Evolutionary conservation across 257 asterid genomes (phyloP).

Genomic region (Solanum chmielewskii): DNA sequence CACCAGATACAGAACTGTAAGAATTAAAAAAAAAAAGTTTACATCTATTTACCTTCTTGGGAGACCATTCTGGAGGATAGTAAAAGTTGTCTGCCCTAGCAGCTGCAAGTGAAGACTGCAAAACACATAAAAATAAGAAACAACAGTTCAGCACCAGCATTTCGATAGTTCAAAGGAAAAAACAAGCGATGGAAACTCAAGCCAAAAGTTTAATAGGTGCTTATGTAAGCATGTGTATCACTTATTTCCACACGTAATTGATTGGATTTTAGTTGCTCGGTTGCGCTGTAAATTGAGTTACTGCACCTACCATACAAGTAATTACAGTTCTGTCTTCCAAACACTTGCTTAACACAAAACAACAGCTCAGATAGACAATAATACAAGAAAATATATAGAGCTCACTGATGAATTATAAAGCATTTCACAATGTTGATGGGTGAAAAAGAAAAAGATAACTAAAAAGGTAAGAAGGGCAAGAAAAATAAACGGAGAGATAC

Average conservation of each 20-base stretch:
- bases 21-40: not conserved
- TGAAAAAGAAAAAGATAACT: not conserved
- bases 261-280: too few species aligned
- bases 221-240: too few species aligned
- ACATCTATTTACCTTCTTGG: slow-evolving; percentile 60
- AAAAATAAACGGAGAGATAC: not conserved
- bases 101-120: slow-evolving; percentile 96
- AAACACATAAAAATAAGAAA: slow-evolving; percentile 13
- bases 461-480: not conserved
- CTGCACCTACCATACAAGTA: not conserved
- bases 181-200: not conserved
- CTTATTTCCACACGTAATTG: too few species aligned
- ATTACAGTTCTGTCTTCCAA: not conserved
- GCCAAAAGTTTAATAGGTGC: not conserved
- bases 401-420: not conserved
- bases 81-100: slow-evolving; percentile 98
- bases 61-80: slow-evolving; percentile 99
- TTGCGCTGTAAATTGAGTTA: not conserved
- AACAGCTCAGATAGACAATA: not conserved
- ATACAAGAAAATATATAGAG: not conserved
- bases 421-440: not conserved
- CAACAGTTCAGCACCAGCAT: not conserved
- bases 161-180: not conserved
- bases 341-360: not conserved
- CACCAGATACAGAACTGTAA: not conserved